These are phyloP conservation scores for Lachancea cidri DNA, from an alignment of 805 yeast genomes.

Conservation along the genomic window DNA sequence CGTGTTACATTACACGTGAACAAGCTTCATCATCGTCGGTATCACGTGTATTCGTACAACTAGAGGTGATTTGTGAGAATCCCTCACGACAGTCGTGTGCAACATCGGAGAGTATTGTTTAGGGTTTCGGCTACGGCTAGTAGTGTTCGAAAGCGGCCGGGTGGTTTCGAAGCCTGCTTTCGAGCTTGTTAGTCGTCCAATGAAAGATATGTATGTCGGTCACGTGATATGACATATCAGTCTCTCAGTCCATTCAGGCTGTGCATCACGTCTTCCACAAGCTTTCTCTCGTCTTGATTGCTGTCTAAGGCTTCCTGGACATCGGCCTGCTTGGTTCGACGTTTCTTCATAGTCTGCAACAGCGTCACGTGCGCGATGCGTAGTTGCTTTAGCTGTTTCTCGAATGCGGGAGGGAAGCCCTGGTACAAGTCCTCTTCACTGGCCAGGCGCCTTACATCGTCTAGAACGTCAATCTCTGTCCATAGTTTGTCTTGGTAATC, in stretches of 20 bases:
- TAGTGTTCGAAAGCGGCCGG: too few relatives aligned
- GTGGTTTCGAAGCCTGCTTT: too few relatives aligned
- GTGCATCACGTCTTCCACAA: conserved; percentile 7
- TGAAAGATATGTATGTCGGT: too few relatives aligned
- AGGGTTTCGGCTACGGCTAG: too few relatives aligned
- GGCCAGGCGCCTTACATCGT: conserved; percentile 66
- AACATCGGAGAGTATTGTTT: too few relatives aligned
- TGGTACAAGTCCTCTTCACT: conserved; percentile 39
- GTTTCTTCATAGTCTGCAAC: conserved; percentile 29
- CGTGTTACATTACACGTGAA: too few relatives aligned
- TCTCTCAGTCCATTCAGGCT: conserved; percentile 7
- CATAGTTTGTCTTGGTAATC: conserved; percentile 73
- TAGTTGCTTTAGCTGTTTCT: conserved; percentile 39
- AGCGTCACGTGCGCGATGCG: conserved; percentile 52
- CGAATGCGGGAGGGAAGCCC: conserved; percentile 39
- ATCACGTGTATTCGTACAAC: too few relatives aligned
- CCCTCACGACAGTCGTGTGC: too few relatives aligned
- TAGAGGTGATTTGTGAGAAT: too few relatives aligned
- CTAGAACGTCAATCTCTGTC: conserved; percentile 83
- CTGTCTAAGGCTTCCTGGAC: conserved; percentile 12
- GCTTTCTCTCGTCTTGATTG: conserved; percentile 4
- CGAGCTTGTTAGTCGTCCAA: too few relatives aligned
- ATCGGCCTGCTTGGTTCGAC: conserved; percentile 12
- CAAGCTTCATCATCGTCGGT: too few relatives aligned
- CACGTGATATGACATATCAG: too few relatives aligned